Evolutionary conservation across 306 rosid genomes (phyloP), one percentile per base, ranked within the genome.

Genomic region (Adenanthera pavonina): DNA sequence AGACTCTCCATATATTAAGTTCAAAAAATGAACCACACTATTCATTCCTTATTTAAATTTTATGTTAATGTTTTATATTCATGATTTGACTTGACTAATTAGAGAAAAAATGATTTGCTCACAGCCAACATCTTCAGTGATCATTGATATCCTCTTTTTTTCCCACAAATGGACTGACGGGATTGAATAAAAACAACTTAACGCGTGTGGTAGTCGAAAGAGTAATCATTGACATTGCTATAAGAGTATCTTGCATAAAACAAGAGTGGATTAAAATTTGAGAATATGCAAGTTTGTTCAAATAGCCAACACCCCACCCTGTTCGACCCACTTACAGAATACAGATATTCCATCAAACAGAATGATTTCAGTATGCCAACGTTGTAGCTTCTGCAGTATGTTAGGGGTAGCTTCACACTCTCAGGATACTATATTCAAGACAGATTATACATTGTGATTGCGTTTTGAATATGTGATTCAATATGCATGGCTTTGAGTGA

Each of bases 381-480:
- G 43, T 4, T 38, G n/a, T 16, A 73, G 25, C 33, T 57, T 46
- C 46, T 60, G 60, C 64, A 47, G 20, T 17, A 48, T 4, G 36
- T 48, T 77, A 35, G 66, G 17, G 52, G 25, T n/a, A 43, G 47
- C 62, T 83, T 53, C 16, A 65, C 72, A 72, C 47, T 68, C 54
- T 66, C 52, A 12, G 48, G 6, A 19, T 81, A 70, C 68, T 56
- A 52, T 15, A 68, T 66, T 47, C 53, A 36, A 49, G 10, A 47
- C 60, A 81, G 56, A 78, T 74, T 74, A 62, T 82, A 36, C 80
- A 79, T 56, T 8, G 57, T 17, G 49, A 79, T 56, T 8, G 57
- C 12, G 49, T 52, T 12, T 17, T 61, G 46, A 41, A 20, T 9
- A 49, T 33, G 71, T 25, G 41, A 67, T 73, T 79, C 68, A 68